phyloP scores from a whole-genome alignment of 2,329 filamentous ascomycete species.

The Periconia macrospinosa region DNA sequence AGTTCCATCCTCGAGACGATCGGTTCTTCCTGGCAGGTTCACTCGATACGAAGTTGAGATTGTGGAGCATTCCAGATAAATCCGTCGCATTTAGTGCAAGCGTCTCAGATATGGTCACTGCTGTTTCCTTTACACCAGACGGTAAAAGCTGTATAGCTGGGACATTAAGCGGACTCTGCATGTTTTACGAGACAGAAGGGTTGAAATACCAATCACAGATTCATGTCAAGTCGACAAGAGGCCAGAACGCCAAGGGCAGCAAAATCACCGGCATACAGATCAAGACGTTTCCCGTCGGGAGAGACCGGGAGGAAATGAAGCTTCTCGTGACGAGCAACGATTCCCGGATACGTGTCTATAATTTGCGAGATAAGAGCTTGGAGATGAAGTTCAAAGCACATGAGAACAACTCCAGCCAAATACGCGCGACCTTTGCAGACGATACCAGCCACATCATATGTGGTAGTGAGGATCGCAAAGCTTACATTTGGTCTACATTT shows the following conservation, averaged over 20 bases:
- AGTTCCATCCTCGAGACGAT: constrained; percentile 93
- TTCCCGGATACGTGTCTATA: constrained; percentile 87
- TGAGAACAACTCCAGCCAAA: constrained; percentile 87
- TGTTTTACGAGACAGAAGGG: constrained; percentile 91
- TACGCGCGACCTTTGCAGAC: constrained; percentile 85
- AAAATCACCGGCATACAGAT: constrained; percentile 96
- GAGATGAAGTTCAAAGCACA: constrained; percentile 91
- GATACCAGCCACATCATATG: constrained; percentile 85
- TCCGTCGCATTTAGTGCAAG: constrained; percentile 80
- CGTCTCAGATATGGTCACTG: constrained; percentile 85
- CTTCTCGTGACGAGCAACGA: constrained; percentile 93
- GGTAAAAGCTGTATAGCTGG: constrained; percentile 89
- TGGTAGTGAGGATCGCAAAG: constrained; percentile 86
- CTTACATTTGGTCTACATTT: constrained; percentile 85
- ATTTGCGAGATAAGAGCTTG: constrained; percentile 78
- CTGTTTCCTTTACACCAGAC: constrained; percentile 90
- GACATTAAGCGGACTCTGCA: constrained; percentile 79
- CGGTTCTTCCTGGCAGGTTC: constrained; percentile 96
- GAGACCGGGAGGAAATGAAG: constrained; percentile 70
- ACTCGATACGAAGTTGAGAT: constrained; percentile 79
- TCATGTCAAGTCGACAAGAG: constrained; percentile 88
- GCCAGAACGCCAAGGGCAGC: constrained; percentile 92
- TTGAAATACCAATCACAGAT: constrained; percentile 82
- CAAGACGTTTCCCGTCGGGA: constrained; percentile 60
- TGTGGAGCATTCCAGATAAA: constrained; percentile 98